phyloP scores from a whole-genome alignment of 2,329 filamentous ascomycete species.

The Aspergillus calidoustus region DNA sequence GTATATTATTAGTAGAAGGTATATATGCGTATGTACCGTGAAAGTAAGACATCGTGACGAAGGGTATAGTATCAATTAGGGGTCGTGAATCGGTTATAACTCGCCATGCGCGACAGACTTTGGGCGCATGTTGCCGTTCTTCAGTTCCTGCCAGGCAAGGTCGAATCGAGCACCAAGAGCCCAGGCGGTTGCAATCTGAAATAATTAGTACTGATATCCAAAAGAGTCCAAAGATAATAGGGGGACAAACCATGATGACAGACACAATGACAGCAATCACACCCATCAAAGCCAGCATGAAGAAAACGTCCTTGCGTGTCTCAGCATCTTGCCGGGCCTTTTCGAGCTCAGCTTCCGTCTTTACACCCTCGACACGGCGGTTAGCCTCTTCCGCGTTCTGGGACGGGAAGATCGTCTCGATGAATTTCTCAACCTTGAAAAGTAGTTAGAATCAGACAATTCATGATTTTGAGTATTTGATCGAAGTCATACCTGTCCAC shows the following conservation, averaged over 20 bases:
- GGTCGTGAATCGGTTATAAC: conserved; percentile 40
- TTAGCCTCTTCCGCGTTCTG: conserved; percentile 69
- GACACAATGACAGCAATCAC: conserved; percentile 76
- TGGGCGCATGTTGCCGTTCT: conserved; percentile 51
- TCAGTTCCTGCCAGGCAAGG: conserved; percentile 63
- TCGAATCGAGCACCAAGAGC: conserved; percentile 83
- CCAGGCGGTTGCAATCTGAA: conserved; percentile 76
- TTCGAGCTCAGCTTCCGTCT: conserved; percentile 62
- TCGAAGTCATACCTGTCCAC: conserved; percentile 71
- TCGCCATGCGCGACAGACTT: conserved; percentile 44
- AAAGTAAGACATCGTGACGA: conserved; percentile 34
- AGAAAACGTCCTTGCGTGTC: conserved; percentile 59
- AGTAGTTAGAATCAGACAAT: conserved; percentile 14
- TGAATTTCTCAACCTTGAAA: conserved; percentile 85
- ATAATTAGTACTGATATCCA: conserved; percentile 10
- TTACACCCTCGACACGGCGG: conserved; percentile 53
- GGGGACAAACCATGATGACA: conserved; percentile 72
- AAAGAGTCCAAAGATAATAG: background rate
- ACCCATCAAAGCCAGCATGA: conserved; percentile 71
- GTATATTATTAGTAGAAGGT: conserved; percentile 38
- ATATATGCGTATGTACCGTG: conserved; percentile 29
- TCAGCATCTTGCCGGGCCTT: conserved; percentile 55
- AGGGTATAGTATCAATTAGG: conserved; percentile 27
- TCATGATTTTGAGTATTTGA: background rate
- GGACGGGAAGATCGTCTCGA: conserved; percentile 87